These are phyloP conservation scores for Fusarium concolor DNA, from an alignment of 2,329 filamentous ascomycete species.

Conservation along the genomic window DNA sequence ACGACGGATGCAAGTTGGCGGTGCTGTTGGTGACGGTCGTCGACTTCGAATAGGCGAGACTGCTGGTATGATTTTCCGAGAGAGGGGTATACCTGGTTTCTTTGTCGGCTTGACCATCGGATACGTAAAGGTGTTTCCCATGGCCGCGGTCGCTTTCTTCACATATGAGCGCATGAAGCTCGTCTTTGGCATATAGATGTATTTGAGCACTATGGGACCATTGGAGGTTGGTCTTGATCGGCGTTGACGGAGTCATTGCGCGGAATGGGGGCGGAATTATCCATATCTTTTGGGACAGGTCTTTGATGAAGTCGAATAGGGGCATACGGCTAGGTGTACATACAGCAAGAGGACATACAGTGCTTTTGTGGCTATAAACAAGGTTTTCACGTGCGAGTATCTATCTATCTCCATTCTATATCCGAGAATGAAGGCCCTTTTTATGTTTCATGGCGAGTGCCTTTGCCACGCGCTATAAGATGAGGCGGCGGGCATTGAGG, in stretches of 20 bases:
- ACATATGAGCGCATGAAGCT: conserved; percentile 74
- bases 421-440: not conserved
- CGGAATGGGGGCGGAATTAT: conserved; percentile 27
- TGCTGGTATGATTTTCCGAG: conserved; percentile 76
- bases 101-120: conserved; percentile 95
- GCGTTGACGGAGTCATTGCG: conserved; percentile 43
- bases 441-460: not conserved
- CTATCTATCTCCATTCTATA: conserved; percentile 14
- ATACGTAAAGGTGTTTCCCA: conserved; percentile 92
- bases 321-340: conserved; percentile 27
- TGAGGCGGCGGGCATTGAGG: conserved; percentile 3
- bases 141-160: conserved; percentile 79
- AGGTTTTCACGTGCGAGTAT: conserved; percentile 7
- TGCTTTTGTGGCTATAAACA: not conserved
- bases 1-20: conserved; percentile 94
- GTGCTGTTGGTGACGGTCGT: conserved; percentile 90
- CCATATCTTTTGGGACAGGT: conserved; percentile 24
- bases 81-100: conserved; percentile 84
- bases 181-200: conserved; percentile 70
- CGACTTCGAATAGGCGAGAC: conserved; percentile 84
- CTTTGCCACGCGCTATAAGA: conserved; percentile 24
- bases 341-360: conserved; percentile 6
- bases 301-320: conserved; percentile 11
- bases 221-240: conserved; percentile 25
- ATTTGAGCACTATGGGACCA: conserved; percentile 13